Evolutionary conservation across 1,284 basidiomycete genomes (phyloP).

Genomic region (Singerocomus rubriflavus): DNA sequence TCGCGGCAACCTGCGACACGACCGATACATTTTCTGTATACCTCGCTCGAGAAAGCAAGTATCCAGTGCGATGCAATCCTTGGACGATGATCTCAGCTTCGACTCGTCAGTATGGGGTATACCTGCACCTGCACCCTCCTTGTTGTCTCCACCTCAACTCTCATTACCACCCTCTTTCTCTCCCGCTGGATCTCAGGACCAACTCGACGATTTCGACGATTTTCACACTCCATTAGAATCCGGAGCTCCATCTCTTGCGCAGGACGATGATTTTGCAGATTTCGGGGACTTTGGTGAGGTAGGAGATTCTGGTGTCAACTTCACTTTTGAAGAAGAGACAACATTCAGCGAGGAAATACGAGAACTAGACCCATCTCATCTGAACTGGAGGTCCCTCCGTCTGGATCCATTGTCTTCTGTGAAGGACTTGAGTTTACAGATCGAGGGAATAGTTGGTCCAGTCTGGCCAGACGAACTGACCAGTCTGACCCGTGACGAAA

Average conservation of each 20-base stretch:
- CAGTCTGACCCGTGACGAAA: constrained; percentile 62
- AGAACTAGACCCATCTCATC: constrained; percentile 41
- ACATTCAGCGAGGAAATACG: constrained; percentile 41
- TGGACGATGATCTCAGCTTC: constrained; percentile 72
- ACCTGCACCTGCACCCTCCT: constrained; percentile 39
- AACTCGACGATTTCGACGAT: constrained; percentile 66
- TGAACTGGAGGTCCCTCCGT: constrained; percentile 58
- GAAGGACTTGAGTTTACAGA: constrained; percentile 54
- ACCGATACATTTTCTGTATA: constrained; percentile 10
- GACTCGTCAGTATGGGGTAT: constrained; percentile 71
- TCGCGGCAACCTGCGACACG: constrained; percentile 1
- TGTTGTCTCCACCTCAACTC: constrained; percentile 28
- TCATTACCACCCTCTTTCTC: constrained; percentile 22
- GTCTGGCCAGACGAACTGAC: constrained; percentile 57
- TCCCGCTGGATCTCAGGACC: constrained; percentile 42
- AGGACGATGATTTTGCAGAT: constrained; percentile 77
- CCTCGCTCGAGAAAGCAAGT: neutral
- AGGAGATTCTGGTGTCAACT: constrained; percentile 35
- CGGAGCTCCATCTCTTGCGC: constrained; percentile 38
- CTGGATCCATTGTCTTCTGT: constrained; percentile 63
- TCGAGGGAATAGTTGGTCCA: constrained; percentile 64
- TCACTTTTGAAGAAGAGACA: constrained; percentile 41
- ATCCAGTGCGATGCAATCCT: constrained; percentile 31
- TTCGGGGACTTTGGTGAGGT: constrained; percentile 85
- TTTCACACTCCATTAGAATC: constrained; percentile 57